Evolutionary conservation across 139 green algal genomes (phyloP).

Genomic region (Haematococcus lacustris): DNA sequence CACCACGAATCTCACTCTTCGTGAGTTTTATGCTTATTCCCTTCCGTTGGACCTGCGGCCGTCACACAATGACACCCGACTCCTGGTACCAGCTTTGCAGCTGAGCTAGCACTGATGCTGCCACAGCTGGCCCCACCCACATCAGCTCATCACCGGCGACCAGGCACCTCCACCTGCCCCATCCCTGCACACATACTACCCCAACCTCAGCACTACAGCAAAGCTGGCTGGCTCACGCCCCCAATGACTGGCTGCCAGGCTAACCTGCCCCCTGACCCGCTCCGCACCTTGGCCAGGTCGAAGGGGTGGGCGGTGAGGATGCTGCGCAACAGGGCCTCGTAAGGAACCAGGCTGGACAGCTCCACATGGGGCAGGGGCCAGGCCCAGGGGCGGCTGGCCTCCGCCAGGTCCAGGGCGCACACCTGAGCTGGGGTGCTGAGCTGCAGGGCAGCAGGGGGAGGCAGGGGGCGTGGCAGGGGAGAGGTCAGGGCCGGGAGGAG

Average conservation of each 20-base stretch:
- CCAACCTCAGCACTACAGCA: background rate
- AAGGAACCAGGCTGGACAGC: slow-evolving; percentile 21
- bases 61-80: background rate
- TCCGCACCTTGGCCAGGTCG: slow-evolving; percentile 13
- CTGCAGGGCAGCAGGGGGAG: background rate
- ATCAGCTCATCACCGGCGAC: too few species aligned
- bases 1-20: slow-evolving; percentile 13
- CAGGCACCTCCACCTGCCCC: background rate
- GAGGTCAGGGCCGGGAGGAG: background rate
- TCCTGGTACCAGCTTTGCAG: background rate
- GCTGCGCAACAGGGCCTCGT: slow-evolving; percentile 27
- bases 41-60: background rate
- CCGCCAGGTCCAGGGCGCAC: background rate
- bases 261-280: too few species aligned
- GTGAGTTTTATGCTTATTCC: slow-evolving; percentile 20
- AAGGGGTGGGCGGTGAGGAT: slow-evolving; percentile 32
- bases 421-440: background rate
- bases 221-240: background rate
- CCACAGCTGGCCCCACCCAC: background rate
- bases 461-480: too few species aligned
- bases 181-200: background rate
- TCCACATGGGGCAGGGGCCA: slow-evolving; percentile 31
- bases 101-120: background rate
- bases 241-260: background rate
- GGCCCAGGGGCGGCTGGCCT: slow-evolving; percentile 11